Evolutionary conservation across 495 filamentous ascomycete genomes (phyloP).

Genomic region (Oleoguttula mirabilis): DNA sequence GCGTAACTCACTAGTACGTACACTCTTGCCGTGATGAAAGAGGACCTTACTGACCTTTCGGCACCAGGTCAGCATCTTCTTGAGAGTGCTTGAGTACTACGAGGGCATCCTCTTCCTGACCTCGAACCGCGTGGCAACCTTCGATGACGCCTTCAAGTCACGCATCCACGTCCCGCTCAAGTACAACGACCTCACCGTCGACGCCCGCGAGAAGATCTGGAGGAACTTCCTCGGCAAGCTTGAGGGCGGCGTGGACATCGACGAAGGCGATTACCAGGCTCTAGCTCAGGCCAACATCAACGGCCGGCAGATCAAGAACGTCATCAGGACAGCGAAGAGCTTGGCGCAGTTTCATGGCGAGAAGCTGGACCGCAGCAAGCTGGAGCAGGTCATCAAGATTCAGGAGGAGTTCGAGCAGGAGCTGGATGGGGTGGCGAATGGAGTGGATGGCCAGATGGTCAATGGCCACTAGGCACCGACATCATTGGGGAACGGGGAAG

Average conservation of each 20-base stretch:
- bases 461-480: constrained; percentile 10
- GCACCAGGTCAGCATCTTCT: constrained; percentile 8
- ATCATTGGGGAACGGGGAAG: too few species aligned
- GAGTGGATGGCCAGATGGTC: constrained; percentile 1
- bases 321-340: constrained; percentile 12
- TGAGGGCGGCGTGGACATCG: constrained; percentile 5
- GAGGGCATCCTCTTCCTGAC: constrained; percentile 47
- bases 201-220: constrained; percentile 16
- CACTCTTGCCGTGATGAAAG: too few species aligned
- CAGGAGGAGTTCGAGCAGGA: constrained; percentile 17
- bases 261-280: constrained; percentile 5
- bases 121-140: constrained; percentile 42
- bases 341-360: constrained; percentile 13
- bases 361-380: constrained; percentile 9
- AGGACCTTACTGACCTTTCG: too few species aligned
- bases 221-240: constrained; percentile 18
- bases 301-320: constrained; percentile 20
- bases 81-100: constrained; percentile 49
- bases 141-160: constrained; percentile 39
- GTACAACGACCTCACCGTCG: constrained; percentile 30
- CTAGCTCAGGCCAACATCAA: constrained; percentile 13
- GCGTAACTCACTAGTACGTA: constrained; percentile 7
- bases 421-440: constrained; percentile 5
- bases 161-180: constrained; percentile 39
- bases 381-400: constrained; percentile 17